Evolutionary conservation across 2,329 filamentous ascomycete genomes (phyloP).

Genomic region (Alternaria hordeiaustralica): DNA sequence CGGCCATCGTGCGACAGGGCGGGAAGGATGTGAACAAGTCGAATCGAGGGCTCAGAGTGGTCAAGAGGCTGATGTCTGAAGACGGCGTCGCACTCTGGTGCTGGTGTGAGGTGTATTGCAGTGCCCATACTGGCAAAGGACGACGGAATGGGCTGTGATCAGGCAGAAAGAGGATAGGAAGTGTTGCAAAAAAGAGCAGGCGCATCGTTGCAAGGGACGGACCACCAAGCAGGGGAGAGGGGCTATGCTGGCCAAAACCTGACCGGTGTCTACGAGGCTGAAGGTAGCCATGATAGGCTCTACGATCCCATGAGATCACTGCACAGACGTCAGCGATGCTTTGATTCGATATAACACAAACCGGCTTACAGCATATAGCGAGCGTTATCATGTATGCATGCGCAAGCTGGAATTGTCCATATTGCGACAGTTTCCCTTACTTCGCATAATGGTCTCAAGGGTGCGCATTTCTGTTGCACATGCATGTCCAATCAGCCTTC

Average conservation of each 20-base stretch:
- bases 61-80: not conserved
- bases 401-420: not conserved
- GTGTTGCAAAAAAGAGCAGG: not conserved
- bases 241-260: not conserved
- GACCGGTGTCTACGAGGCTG: not conserved
- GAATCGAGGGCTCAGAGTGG: not conserved
- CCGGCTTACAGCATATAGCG: not conserved
- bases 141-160: not conserved
- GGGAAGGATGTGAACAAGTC: not conserved
- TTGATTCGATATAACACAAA: not conserved
- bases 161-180: not conserved
- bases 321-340: not conserved
- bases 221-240: not conserved
- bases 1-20: not conserved
- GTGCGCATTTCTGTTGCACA: not conserved
- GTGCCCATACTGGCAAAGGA: not conserved
- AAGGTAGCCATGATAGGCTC: not conserved
- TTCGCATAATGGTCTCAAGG: not conserved
- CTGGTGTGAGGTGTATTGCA: not conserved
- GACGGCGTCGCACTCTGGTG: not conserved
- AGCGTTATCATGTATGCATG: not conserved
- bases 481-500: constrained; percentile 30
- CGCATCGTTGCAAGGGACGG: not conserved
- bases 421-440: not conserved
- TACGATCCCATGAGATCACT: not conserved